These are phyloP conservation scores for Leptomonas pyrrhocoris DNA, from an alignment of 208 protist genomes.

Conservation along the genomic window DNA sequence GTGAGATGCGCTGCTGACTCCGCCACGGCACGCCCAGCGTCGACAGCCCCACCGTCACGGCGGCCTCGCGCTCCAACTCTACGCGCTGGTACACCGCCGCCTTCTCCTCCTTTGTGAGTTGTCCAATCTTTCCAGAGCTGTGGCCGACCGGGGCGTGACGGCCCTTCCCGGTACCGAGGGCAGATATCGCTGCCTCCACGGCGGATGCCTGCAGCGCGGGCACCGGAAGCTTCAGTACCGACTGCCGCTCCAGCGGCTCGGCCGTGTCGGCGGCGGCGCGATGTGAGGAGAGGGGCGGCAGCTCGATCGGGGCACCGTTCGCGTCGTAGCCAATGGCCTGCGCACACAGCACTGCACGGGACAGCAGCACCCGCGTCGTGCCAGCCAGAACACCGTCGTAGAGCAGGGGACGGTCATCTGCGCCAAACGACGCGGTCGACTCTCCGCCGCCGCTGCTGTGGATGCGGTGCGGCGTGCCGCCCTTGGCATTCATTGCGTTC, in stretches of 20 bases:
- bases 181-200: conserved; percentile 27
- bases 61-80: conserved; percentile 37
- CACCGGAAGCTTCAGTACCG: conserved; percentile 36
- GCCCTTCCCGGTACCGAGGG: conserved; percentile 16
- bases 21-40: conserved; percentile 2
- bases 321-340: conserved; percentile 54
- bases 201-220: conserved; percentile 33
- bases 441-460: not conserved
- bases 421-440: not conserved
- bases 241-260: conserved; percentile 14
- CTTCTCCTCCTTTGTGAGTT: conserved; percentile 31
- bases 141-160: conserved; percentile 15
- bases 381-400: conserved; percentile 67
- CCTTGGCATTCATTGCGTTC: not conserved
- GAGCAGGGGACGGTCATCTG: not conserved
- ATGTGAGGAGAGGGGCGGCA: conserved; percentile 6
- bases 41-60: conserved; percentile 31
- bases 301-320: conserved; percentile 26
- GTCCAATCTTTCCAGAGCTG: conserved; percentile 34
- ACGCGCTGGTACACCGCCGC: conserved; percentile 31
- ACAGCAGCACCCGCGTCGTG: conserved; percentile 71
- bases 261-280: not conserved
- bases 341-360: conserved; percentile 66
- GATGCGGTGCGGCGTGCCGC: not conserved
- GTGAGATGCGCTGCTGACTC: conserved; percentile 34